phyloP scores from a whole-genome alignment of 2,329 filamentous ascomycete genomes.

The Drechslera avenae region DNA sequence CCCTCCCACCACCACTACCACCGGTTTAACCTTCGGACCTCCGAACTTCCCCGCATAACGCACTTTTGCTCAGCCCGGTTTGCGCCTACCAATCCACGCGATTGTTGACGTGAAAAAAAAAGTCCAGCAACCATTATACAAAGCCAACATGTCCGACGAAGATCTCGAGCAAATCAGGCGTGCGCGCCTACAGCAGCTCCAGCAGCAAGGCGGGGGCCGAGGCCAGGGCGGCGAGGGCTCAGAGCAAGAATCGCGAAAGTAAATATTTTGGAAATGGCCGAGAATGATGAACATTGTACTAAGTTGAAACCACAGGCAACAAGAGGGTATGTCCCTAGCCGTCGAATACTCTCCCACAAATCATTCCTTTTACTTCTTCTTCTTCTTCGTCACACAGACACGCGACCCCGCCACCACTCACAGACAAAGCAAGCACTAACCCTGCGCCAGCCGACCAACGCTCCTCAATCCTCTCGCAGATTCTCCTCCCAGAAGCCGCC shows the following conservation, averaged over 20 bases:
- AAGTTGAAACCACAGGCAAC: conserved; percentile 17
- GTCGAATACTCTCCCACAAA: conserved; percentile 46
- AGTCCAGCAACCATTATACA: neutral
- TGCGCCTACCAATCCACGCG: neutral
- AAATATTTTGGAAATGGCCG: neutral
- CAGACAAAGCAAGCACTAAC: conserved; percentile 9
- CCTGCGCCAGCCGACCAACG: conserved; percentile 69
- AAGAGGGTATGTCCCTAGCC: conserved; percentile 21
- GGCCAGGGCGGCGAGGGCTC: conserved; percentile 59
- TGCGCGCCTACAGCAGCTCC: conserved; percentile 91
- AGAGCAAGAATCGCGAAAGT: conserved; percentile 65
- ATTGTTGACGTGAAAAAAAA: neutral
- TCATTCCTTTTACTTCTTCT: too few species aligned
- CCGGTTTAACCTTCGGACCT: conserved; percentile 8
- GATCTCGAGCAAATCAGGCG: conserved; percentile 84
- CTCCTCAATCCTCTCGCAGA: conserved; percentile 80
- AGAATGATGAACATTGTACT: neutral
- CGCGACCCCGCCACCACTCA: too few species aligned
- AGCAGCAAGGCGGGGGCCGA: conserved; percentile 65
- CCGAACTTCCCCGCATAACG: conserved; percentile 16
- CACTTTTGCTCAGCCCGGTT: conserved; percentile 8
- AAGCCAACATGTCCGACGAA: conserved; percentile 64
- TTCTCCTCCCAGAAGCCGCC: conserved; percentile 90
- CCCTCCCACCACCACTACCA: too few species aligned
- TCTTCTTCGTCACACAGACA: conserved; percentile 50